Evolutionary conservation across 2,329 filamentous ascomycete genomes (phyloP).

Genomic region (Zalaria sp.): DNA sequence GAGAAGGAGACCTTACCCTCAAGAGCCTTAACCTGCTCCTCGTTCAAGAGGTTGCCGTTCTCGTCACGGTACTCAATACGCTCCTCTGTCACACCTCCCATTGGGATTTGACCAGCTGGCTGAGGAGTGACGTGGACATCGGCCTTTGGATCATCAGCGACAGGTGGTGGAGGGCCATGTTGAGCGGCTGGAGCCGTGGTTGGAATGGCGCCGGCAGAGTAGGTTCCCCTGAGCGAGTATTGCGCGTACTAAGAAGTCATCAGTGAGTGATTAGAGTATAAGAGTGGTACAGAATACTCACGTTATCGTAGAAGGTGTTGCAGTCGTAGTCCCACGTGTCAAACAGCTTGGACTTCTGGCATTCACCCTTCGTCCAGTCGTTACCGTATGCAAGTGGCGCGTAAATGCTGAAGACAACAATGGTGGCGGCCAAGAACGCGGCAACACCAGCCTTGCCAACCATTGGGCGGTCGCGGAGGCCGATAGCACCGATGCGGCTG

Average conservation of each 20-base stretch:
- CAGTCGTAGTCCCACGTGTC: constrained; percentile 95
- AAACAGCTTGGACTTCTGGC: constrained; percentile 76
- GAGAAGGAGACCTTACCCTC: constrained; percentile 91
- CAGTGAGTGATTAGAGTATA: too few species aligned
- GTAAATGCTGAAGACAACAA: constrained; percentile 70
- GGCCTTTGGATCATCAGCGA: constrained; percentile 20
- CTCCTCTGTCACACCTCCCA: constrained; percentile 48
- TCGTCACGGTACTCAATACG: constrained; percentile 90
- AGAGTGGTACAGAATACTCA: constrained; percentile 40
- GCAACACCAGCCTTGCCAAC: constrained; percentile 64
- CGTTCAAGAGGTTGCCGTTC: constrained; percentile 74
- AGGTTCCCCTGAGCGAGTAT: constrained; percentile 12
- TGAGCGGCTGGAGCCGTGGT: constrained; percentile 15
- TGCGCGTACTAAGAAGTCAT: constrained; percentile 15
- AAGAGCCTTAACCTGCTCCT: constrained; percentile 69
- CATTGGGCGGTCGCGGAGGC: constrained; percentile 53
- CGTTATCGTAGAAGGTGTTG: constrained; percentile 76
- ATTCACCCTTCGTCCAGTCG: constrained; percentile 80
- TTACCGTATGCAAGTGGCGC: constrained; percentile 87
- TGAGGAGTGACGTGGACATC: constrained; percentile 20
- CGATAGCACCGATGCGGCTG: constrained; percentile 54
- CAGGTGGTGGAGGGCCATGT: constrained; percentile 17
- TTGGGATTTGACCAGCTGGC: constrained; percentile 4
- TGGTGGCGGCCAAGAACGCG: constrained; percentile 57
- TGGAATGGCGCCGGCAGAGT: constrained; percentile 10